Conservation (phyloP, 495 filamentous ascomycete genomes). For the Podospora sp. region DNA sequence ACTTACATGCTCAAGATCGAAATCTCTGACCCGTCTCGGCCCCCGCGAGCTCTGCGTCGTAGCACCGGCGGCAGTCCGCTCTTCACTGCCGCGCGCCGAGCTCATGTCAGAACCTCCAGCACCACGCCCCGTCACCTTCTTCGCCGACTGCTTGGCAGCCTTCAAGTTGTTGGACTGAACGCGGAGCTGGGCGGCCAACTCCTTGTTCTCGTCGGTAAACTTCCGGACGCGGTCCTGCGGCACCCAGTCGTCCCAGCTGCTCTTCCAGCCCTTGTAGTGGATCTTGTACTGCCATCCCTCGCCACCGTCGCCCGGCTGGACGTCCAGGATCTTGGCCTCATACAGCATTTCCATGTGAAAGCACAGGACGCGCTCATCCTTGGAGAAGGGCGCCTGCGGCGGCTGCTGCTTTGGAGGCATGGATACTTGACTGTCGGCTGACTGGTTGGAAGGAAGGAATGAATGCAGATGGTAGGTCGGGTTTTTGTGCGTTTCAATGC, state of each 20-base stretch:
- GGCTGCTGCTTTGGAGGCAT: conserved; percentile 20
- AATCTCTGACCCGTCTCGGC: conserved; percentile 71
- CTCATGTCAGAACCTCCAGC: conserved; percentile 70
- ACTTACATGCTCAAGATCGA: conserved; percentile 84
- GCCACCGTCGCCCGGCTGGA: conserved; percentile 66
- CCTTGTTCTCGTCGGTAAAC: conserved; percentile 90
- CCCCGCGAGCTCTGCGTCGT: conserved; percentile 64
- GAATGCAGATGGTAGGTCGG: background rate
- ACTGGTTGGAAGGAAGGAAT: background rate
- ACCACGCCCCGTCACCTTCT: conserved; percentile 52
- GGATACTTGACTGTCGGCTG: background rate
- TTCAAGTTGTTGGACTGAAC: conserved; percentile 55
- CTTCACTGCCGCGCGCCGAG: conserved; percentile 84
- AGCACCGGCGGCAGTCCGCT: conserved; percentile 69
- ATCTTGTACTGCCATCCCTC: conserved; percentile 83
- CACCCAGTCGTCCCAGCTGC: conserved; percentile 99
- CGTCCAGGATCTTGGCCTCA: conserved; percentile 91
- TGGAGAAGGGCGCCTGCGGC: conserved; percentile 62
- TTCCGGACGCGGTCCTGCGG: conserved; percentile 92
- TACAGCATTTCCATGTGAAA: conserved; percentile 97
- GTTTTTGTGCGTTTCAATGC: too few relatives aligned
- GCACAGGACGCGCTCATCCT: conserved; percentile 93
- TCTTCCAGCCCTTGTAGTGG: conserved; percentile 99
- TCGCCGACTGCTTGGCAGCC: conserved; percentile 45
- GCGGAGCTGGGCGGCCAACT: conserved; percentile 70